Base-by-base conservation (phyloP, 352 stramenopile species). In the Pythium guiyangense region DNA sequence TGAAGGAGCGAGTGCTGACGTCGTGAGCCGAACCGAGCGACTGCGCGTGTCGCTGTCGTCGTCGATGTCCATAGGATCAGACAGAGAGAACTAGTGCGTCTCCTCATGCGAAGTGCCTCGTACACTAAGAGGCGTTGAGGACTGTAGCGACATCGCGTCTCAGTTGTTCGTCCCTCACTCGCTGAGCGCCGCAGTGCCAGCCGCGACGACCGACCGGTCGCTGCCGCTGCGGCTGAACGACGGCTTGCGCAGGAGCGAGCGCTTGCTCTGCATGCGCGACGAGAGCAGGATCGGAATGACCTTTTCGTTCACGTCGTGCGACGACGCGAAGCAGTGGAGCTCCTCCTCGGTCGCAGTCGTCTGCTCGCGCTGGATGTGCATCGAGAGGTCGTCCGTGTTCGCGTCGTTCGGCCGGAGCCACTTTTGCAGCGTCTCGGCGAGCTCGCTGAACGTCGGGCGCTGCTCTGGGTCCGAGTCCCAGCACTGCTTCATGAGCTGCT, bases 401-500 rank as follows among this genome's bases (percentile, higher is more conserved):
- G 69, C 61, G 12, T 73, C 64, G 22, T 61, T 47, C 12, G 70
- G 69, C 8, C 53, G 25, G 26, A 86, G 44, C 79, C 77, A 90
- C 55, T 73, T 84, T n/a, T 74, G 56, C 4, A 90, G 55, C 26
- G 79, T 90, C 48, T 77, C 73, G 2, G 66, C 62, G 31, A 89
- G 83, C 14, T 91, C 77, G 1, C 54, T 69, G 50, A 90, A 92
- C 0, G 67, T 73, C 34, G 82, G 79, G 1, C 79, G 72, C 51
- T 89, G 76, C 47, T 88, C 78, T 3, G 81, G 79, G 37, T 90
- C 72, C 2, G 66, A 54, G 50, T 90, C 74, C 82, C 79, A 92
- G 57, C 82, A 92, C 47, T 87, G 77, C 45, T 68, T 76, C 79
- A 92, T 92, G 35, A 92, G 58, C 22, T 86, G 72, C 14, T 88